Conservation (phyloP, 2,329 filamentous ascomycete species). For the Aspergillus proliferans region DNA sequence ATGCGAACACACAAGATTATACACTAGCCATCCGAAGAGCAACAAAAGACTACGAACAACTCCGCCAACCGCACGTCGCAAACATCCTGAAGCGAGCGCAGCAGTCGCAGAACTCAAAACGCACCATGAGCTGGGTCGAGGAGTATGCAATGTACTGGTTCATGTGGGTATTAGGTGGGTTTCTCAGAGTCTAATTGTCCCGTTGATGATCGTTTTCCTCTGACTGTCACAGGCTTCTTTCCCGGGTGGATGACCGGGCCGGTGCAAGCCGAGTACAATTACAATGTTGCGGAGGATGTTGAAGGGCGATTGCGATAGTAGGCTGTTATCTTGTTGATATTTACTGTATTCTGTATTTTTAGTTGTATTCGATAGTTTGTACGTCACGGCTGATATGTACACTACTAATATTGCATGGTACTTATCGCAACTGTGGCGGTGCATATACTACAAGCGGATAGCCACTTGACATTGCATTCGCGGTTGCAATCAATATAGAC, state of each 20-base stretch:
- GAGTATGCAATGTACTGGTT: constrained; percentile 35
- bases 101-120: constrained; percentile 30
- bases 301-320: constrained; percentile 1
- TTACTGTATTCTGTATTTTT: too few species aligned
- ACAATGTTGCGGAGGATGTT: constrained; percentile 21
- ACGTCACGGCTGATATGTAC: too few species aligned
- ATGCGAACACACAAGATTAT: constrained; percentile 4
- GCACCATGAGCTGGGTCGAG: constrained; percentile 24
- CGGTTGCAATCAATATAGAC: too few species aligned
- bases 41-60: constrained; percentile 25
- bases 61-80: constrained; percentile 31
- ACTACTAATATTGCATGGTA: too few species aligned
- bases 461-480: too few species aligned
- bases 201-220: neutral
- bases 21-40: constrained; percentile 21
- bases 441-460: too few species aligned
- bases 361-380: too few species aligned
- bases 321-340: too few species aligned
- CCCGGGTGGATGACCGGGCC: constrained; percentile 12
- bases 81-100: constrained; percentile 26
- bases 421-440: too few species aligned
- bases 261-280: constrained; percentile 15
- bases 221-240: constrained; percentile 17
- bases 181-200: neutral
- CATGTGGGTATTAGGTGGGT: constrained; percentile 32